A percentile compares a stretch with the other conserved stretches of the same genome.
Conservation (phyloP, 306 rosid genomes). For the Rosa persica region DNA sequence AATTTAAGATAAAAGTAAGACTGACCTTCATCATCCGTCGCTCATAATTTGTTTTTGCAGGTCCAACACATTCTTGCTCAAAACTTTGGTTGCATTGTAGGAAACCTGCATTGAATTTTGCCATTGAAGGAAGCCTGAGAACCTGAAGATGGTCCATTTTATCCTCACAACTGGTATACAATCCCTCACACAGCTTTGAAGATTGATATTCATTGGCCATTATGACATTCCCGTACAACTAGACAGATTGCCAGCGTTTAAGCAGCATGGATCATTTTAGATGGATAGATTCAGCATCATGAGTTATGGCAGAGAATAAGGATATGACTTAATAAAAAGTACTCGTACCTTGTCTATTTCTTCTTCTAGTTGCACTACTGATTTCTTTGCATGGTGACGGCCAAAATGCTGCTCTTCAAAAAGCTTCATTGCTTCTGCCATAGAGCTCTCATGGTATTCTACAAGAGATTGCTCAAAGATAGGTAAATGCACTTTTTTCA, state of each 20-base stretch:
- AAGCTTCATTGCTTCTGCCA: constrained; percentile 50
- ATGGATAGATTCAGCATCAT: not conserved
- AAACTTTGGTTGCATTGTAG: constrained; percentile 80
- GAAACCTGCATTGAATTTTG: constrained; percentile 93
- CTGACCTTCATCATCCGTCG: constrained; percentile 84
- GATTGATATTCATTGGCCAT: constrained; percentile 73
- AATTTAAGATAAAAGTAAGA: not conserved
- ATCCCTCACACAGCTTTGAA: constrained; percentile 82
- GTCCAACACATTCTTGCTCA: constrained; percentile 77
- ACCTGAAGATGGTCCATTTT: constrained; percentile 90
- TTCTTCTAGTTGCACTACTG: constrained; percentile 71
- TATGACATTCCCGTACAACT: constrained; percentile 60
- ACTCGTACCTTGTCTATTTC: constrained; percentile 65
- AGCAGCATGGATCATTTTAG: constrained; percentile 5
- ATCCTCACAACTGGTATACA: constrained; percentile 85
- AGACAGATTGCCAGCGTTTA: constrained; percentile 25
- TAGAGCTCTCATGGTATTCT: constrained; percentile 55
- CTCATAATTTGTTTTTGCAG: constrained; percentile 73
- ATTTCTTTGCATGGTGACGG: constrained; percentile 85
- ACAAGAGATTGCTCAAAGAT: constrained; percentile 54
- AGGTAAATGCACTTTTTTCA: constrained; percentile 63
- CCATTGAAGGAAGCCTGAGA: constrained; percentile 93
- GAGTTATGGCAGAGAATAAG: not conserved
- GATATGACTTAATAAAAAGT: not conserved
- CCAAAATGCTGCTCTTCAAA: constrained; percentile 93